Percentiles rank a stretch among this genome's conserved stretches.
Evolutionary conservation across 768 basidiomycete species (phyloP).

Genomic region (Boletus sp.): DNA sequence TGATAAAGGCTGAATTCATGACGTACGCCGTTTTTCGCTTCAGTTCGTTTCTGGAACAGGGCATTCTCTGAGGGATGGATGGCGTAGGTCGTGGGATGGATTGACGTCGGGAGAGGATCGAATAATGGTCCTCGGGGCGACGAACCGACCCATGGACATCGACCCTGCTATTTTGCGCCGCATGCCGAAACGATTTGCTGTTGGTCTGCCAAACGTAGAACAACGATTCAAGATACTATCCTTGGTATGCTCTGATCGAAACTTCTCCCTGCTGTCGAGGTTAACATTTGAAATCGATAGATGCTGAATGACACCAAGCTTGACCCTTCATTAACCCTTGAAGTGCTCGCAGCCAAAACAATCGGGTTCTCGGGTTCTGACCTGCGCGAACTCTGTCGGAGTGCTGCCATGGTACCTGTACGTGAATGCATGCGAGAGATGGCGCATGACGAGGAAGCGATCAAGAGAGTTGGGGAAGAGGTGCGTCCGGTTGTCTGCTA

Average conservation of each 20-base stretch:
- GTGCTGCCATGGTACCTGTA: conserved; percentile 90
- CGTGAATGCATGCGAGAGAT: conserved; percentile 72
- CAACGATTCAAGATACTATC: conserved; percentile 83
- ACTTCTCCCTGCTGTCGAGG: neutral
- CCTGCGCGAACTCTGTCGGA: conserved; percentile 86
- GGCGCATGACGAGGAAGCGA: conserved; percentile 46
- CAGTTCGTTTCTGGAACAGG: conserved; percentile 1
- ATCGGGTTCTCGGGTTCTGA: conserved; percentile 87
- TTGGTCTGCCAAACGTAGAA: conserved; percentile 71
- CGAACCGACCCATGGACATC: conserved; percentile 92
- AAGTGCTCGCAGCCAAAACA: conserved; percentile 60
- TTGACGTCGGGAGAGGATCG: conserved; percentile 75
- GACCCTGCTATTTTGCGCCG: conserved; percentile 84
- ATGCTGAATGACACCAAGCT: conserved; percentile 82
- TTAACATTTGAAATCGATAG: conserved; percentile 35
- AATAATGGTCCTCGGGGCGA: conserved; percentile 90
- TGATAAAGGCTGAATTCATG: conserved; percentile 98
- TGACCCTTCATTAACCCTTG: conserved; percentile 57
- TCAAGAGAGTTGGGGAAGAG: conserved; percentile 41
- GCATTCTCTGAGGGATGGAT: neutral
- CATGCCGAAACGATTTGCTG: conserved; percentile 96
- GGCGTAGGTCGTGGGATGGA: conserved; percentile 87
- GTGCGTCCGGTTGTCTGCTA: conserved; percentile 26
- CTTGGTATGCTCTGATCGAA: conserved; percentile 47
- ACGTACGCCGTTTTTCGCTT: conserved; percentile 50